Percentiles rank a stretch among this genome's conserved stretches.
phyloP scores from a whole-genome alignment of 176 grass and related monocot species.

The Leersia perrieri region DNA sequence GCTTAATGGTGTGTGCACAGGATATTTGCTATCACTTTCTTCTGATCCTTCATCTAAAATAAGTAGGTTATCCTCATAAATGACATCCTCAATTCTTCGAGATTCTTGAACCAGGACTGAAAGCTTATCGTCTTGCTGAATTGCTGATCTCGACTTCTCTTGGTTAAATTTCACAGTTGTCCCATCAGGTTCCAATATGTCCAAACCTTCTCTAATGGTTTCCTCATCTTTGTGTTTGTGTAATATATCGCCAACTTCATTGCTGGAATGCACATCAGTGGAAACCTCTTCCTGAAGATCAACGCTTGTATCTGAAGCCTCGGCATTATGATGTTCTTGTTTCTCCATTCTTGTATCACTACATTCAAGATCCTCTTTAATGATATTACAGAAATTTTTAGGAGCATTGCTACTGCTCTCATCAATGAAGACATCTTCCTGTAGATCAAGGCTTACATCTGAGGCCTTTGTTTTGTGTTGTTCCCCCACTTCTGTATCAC shows the following conservation, averaged over 20 bases:
- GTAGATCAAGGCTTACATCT: slow-evolving; percentile 35
- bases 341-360: slow-evolving; percentile 18
- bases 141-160: slow-evolving; percentile 27
- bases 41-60: slow-evolving; percentile 32
- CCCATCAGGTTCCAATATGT: slow-evolving; percentile 26
- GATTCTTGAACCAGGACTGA: slow-evolving; percentile 21
- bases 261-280: slow-evolving; percentile 28
- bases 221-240: slow-evolving; percentile 23
- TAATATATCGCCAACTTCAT: slow-evolving; percentile 29
- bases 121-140: slow-evolving; percentile 16
- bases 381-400: background rate
- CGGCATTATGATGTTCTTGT: slow-evolving; percentile 20
- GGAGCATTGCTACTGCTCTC: slow-evolving; percentile 2
- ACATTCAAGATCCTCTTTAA: background rate
- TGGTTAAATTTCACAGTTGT: slow-evolving; percentile 27
- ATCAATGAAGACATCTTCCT: slow-evolving; percentile 27
- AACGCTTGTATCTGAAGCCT: slow-evolving; percentile 30
- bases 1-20: slow-evolving; percentile 26
- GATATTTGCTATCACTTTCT: slow-evolving; percentile 36
- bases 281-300: slow-evolving; percentile 27
- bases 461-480: slow-evolving; percentile 33
- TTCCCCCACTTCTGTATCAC: slow-evolving; percentile 34
- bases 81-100: slow-evolving; percentile 20
- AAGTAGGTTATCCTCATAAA: slow-evolving; percentile 38
- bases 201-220: slow-evolving; percentile 24